These are phyloP conservation scores for Nicotiana rustica DNA, from an alignment of 305 asterid genomes.

Conservation along the genomic window DNA sequence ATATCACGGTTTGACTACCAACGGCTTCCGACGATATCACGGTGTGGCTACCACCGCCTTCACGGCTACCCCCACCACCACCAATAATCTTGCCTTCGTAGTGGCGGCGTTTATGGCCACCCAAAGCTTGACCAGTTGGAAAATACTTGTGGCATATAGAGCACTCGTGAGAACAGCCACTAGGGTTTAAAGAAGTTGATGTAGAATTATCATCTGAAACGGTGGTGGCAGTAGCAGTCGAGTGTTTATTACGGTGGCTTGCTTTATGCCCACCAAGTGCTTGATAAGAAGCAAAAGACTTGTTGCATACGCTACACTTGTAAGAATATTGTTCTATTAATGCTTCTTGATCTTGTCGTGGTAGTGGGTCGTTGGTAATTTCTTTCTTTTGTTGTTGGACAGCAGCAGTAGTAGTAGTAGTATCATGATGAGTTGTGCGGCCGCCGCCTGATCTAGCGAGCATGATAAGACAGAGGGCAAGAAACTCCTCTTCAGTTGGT, in stretches of 20 bases:
- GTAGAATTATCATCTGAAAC: constrained; percentile 6
- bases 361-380: not conserved
- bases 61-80: constrained; percentile 19
- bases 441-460: not conserved
- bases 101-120: constrained; percentile 41
- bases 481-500: not conserved
- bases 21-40: constrained; percentile 7
- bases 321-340: not conserved
- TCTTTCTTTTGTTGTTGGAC: not conserved
- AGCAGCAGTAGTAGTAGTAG: not conserved
- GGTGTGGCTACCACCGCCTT: not conserved
- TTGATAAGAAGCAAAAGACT: constrained; percentile 42
- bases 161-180: constrained; percentile 35
- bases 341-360: not conserved
- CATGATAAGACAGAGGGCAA: constrained; percentile 29
- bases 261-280: constrained; percentile 60
- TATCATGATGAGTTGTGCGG: not conserved
- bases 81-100: constrained; percentile 23
- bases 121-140: constrained; percentile 38
- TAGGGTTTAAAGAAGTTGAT: not conserved
- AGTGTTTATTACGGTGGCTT: constrained; percentile 38
- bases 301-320: constrained; percentile 44
- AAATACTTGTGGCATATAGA: constrained; percentile 30
- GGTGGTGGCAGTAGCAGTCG: not conserved
- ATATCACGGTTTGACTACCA: too few species aligned